Base-by-base conservation (phyloP, 164 flowering plant genomes). In the Santalum album region DNA sequence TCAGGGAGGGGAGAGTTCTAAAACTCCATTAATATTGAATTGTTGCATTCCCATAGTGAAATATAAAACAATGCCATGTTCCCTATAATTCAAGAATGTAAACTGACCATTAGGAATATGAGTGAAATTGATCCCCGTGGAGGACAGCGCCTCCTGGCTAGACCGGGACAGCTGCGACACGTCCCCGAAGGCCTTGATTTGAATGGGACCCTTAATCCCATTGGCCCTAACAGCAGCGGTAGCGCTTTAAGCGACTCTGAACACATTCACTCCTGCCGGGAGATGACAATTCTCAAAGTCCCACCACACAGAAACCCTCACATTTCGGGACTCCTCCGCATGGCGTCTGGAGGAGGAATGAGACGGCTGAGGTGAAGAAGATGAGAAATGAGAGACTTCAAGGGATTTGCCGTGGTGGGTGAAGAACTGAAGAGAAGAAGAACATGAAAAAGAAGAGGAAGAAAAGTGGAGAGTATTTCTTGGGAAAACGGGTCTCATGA, bases 231-330 rank as follows among this genome's bases (percentile, higher is more conserved):
- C 51, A 0, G 96, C 98, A 16, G 80, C 59, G 1, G 80, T 72
- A 16, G 89, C 81, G 12, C 59, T 24, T 1, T 75, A 77, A 0
- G 81, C 61, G 10, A 92, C 75, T 53, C 44, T 74, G 55, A 57
- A 69, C 0, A 69, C 87, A 55, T 78, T 83, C 3, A 57, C 72
- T 7, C 84, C 86, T 6, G 34, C 15, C 6, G 95, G 91, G 16
- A 82, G 9, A 14, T 39, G 0, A 55, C 96, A 89, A 57, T 83
- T 92, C 78, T 92, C 91, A 43, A 92, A 74, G 64, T 92, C 98
- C 98, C 98, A 92, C 98, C 96, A 92, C 6, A 92, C 98, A 0
- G 90, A 81, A 0, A 88, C 90, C 71, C 70, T 77, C 16, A 92
- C 94, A 17, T 56, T 65, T 17, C 78, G 67, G 23, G 68, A 63